A percentile compares a stretch with the other conserved stretches of the same genome.
Evolutionary conservation across 306 rosid genomes (phyloP).

Genomic region (Pterocarpus santalinus): DNA sequence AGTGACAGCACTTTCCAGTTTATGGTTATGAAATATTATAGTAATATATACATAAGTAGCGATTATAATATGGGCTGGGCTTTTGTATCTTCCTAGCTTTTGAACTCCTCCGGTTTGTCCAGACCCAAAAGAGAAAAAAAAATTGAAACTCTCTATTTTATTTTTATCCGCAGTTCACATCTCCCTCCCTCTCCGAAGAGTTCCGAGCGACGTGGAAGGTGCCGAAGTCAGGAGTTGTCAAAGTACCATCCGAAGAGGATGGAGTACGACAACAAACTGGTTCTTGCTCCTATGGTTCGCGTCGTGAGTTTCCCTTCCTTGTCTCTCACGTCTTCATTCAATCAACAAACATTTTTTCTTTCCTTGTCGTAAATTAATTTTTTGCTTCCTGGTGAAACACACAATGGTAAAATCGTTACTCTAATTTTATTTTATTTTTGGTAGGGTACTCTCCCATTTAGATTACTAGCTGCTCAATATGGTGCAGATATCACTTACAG

Average conservation of each 20-base stretch:
- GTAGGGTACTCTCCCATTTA: slow-evolving; percentile 87
- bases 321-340: neutral
- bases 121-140: too few relatives aligned
- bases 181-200: neutral
- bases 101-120: too few relatives aligned
- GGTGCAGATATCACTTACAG: slow-evolving; percentile 89
- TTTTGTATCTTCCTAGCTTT: too few relatives aligned
- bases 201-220: neutral
- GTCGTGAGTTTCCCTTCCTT: slow-evolving; percentile 67
- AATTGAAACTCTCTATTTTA: neutral
- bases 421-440: slow-evolving; percentile 17
- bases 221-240: slow-evolving; percentile 36
- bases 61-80: too few relatives aligned
- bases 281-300: slow-evolving; percentile 99
- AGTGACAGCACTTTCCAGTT: too few relatives aligned
- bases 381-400: slow-evolving; percentile 10
- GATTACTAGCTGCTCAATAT: slow-evolving; percentile 84
- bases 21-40: too few relatives aligned
- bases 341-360: neutral
- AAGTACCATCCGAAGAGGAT: slow-evolving; percentile 47
- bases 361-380: slow-evolving; percentile 1
- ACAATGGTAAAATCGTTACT: neutral
- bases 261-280: slow-evolving; percentile 80
- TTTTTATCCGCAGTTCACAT: neutral
- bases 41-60: too few relatives aligned